Evolutionary conservation across 129 eudicot species (phyloP), one percentile per base, ranked within the genome.

Genomic region (Smallanthus sonchifolius): DNA sequence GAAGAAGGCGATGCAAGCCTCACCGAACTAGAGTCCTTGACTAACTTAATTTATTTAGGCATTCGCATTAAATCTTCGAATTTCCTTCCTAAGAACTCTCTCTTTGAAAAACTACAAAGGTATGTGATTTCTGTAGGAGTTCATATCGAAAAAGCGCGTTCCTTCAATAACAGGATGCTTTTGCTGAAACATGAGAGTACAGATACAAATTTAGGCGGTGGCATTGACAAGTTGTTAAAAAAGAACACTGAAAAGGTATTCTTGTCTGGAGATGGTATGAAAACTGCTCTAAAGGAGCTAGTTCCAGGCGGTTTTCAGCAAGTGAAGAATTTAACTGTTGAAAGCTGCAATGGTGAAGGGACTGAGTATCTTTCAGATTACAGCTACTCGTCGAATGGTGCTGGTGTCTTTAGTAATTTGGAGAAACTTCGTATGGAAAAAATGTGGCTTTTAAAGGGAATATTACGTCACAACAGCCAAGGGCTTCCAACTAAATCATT

Each of bases 381-480:
- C 39, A 73, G 7, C 20, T 56, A 67, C 69, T 7, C 80, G 28
- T 45, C 75, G 10, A 57, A 57, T 43, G 19, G 71, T 45, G 10
- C 9, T 47, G 80, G 39, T 7, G 80, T 74, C 57, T 80, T 80
- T 59, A 74, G 19, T 37, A 80, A 69, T 37, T 32, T 80, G 64
- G 84, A 80, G 11, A 74, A 80, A 60, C 51, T 80, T 8, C 38
- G 24, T 15, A 59, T 80, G 71, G 62, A 80, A 7, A 75, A 74
- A 59, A 67, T 80, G 65, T 57, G 84, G 75, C 80, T 47, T 67
- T 68, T 80, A 68, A 80, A 60, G 56, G 80, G 79, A 59, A 80
- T 80, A 44, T 49, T 74, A 45, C 75, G 74, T 8, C 61, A 79
- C 54, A 61, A 67, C 19, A 19, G 56, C 45, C 54, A 74, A 30